Evolutionary conservation across 345 rosid genomes (phyloP).

Genomic region (Adansonia digitata): DNA sequence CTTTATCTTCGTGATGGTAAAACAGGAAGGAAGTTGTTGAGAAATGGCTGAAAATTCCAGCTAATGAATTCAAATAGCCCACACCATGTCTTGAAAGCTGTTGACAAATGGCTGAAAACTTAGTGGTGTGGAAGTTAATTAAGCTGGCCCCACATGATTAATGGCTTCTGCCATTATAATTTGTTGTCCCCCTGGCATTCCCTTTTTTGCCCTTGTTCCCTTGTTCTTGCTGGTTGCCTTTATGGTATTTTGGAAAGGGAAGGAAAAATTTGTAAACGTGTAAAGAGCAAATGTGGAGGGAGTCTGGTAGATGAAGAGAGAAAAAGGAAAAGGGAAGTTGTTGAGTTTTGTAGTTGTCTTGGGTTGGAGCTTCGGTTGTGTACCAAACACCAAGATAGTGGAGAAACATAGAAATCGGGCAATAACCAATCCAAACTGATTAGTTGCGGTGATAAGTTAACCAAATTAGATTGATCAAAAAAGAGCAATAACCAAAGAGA

Average conservation of each 20-base stretch:
- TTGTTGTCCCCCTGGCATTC: background rate
- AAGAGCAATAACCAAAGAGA: background rate
- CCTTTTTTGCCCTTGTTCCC: background rate
- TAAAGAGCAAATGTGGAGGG: background rate
- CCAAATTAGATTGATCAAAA: background rate
- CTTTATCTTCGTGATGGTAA: background rate
- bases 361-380: background rate
- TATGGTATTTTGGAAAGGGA: background rate
- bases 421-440: background rate
- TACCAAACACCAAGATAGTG: background rate
- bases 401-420: background rate
- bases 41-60: background rate
- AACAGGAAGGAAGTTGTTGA: background rate
- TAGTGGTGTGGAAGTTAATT: background rate
- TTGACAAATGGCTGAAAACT: background rate
- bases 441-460: background rate
- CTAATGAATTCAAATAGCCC: background rate
- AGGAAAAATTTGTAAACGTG: background rate
- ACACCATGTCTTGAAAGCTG: background rate
- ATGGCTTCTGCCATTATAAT: background rate
- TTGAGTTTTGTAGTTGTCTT: background rate
- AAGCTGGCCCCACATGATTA: background rate
- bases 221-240: background rate
- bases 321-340: background rate
- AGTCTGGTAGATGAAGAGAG: background rate